Evolutionary conservation across 1,284 basidiomycete genomes (phyloP).

Genomic region (Moesziomyces antarcticus): DNA sequence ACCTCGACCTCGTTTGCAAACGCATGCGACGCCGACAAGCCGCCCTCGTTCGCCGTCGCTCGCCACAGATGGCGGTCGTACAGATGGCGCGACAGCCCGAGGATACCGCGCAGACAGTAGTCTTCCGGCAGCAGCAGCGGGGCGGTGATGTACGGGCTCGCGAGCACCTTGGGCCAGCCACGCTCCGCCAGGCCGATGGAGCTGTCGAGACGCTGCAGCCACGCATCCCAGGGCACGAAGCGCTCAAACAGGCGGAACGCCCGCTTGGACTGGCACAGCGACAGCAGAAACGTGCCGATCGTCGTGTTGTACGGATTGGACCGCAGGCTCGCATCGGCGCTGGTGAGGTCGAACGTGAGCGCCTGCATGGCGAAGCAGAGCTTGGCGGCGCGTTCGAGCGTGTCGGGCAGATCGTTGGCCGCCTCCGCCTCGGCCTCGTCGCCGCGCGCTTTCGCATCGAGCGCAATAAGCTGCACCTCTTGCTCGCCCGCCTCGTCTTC

Average conservation of each 20-base stretch:
- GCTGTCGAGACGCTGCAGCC: slow-evolving; percentile 70
- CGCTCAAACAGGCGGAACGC: slow-evolving; percentile 68
- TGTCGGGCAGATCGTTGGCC: slow-evolving; percentile 70
- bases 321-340: slow-evolving; percentile 16
- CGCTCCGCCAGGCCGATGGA: slow-evolving; percentile 24
- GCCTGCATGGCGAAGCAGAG: slow-evolving; percentile 83
- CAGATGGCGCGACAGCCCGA: slow-evolving; percentile 36
- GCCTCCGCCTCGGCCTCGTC: slow-evolving; percentile 45
- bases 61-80: slow-evolving; percentile 39
- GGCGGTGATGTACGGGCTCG: slow-evolving; percentile 68
- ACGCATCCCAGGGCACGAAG: slow-evolving; percentile 81
- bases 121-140: slow-evolving; percentile 87
- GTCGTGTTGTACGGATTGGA: slow-evolving; percentile 84
- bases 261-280: slow-evolving; percentile 66
- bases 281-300: slow-evolving; percentile 86
- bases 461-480: slow-evolving; percentile 71
- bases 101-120: slow-evolving; percentile 93
- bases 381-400: slow-evolving; percentile 79
- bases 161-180: slow-evolving; percentile 31
- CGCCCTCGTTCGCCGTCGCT: slow-evolving; percentile 15
- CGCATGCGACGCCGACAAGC: slow-evolving; percentile 10
- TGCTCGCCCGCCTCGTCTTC: slow-evolving; percentile 62
- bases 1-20: slow-evolving; percentile 69
- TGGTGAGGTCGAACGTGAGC: slow-evolving; percentile 72
- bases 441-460: slow-evolving; percentile 37